Conservation (phyloP, 495 filamentous ascomycete species). For the Penicillium manginii region DNA sequence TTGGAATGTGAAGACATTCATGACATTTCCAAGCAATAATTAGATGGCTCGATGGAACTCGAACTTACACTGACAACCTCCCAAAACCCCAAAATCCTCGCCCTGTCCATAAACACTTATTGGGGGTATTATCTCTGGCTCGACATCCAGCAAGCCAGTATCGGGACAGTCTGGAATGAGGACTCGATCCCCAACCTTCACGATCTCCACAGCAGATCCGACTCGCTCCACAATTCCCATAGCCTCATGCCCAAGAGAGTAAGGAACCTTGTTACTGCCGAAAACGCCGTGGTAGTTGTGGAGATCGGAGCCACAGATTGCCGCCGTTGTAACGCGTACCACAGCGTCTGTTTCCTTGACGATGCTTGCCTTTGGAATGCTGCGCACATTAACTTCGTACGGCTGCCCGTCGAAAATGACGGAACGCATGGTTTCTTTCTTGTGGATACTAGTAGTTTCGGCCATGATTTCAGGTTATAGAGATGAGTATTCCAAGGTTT, state of each 20-base stretch:
- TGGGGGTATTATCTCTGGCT: not conserved
- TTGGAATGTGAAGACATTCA: too few species aligned
- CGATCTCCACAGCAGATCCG: conserved; percentile 14
- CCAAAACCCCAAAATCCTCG: not conserved
- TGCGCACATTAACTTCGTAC: not conserved
- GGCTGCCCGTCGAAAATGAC: not conserved
- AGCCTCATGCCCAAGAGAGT: conserved; percentile 39
- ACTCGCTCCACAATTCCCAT: conserved; percentile 34
- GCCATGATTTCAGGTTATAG: too few species aligned
- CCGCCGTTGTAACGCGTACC: conserved; percentile 18
- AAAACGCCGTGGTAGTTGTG: conserved; percentile 26
- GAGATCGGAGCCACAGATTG: conserved; percentile 26
- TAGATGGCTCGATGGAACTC: not conserved
- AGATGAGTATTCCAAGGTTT: too few species aligned
- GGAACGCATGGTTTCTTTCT: not conserved
- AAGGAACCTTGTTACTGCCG: conserved; percentile 15
- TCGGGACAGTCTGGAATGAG: not conserved
- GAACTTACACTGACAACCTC: not conserved
- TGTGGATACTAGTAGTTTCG: too few species aligned
- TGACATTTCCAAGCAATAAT: too few species aligned
- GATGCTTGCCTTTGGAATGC: conserved; percentile 4
- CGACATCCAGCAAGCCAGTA: not conserved
- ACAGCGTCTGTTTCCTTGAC: conserved; percentile 20
- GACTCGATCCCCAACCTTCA: not conserved
- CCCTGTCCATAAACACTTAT: not conserved